Base-by-base conservation (phyloP, 2,329 filamentous ascomycete species). In the Fusarium pseudonygamai region DNA sequence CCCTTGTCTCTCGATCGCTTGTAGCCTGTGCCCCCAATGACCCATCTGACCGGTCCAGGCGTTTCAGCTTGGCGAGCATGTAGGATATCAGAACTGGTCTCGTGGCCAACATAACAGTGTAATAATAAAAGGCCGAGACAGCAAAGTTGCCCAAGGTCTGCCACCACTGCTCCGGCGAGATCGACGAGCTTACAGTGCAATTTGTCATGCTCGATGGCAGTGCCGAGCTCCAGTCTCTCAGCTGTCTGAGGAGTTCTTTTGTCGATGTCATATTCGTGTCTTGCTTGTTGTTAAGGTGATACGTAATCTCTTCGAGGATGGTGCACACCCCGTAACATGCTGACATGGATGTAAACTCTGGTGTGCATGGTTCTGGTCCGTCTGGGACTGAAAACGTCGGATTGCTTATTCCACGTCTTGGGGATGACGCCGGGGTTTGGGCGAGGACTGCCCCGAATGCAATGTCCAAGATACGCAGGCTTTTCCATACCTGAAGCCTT, bases 81-180 rank as follows among this genome's bases (percentile, higher is more conserved):
- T 40, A 16, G 1, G 42, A 26, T 6, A 63, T 60, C 7, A 63
- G n/a, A 0, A 63, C 26, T 10, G 60, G 60, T 36, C 60, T 60
- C 4, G 60, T 60, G 4, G 55, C 42, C 9, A 63, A n/a, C 60
- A 63, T 60, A 1, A 63, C 55, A 5, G 42, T 10, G 3, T 63
- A 63, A 7, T 63, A 63, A 22, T 60, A 63, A 5, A 63, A 63
- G 0, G 18, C 28, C 0, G 60, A 63, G 3, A 60, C 55, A 1
- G 60, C 55, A 47, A 20, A 63, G n/a, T 63, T 63, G 4, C 60
- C 60, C 2, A 63, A 20, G 1, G 40, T 59, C 15, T 60, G 60
- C 6, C 60, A 58, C 26, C 60, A 40, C n/a, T 63, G 55, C 7
- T 60, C 28, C 1, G 36, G 34, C 1, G 55, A 47, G 9, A 63